These are phyloP conservation scores for Trichosanthes cucumerina DNA, from an alignment of 306 rosid genomes.

Conservation along the genomic window DNA sequence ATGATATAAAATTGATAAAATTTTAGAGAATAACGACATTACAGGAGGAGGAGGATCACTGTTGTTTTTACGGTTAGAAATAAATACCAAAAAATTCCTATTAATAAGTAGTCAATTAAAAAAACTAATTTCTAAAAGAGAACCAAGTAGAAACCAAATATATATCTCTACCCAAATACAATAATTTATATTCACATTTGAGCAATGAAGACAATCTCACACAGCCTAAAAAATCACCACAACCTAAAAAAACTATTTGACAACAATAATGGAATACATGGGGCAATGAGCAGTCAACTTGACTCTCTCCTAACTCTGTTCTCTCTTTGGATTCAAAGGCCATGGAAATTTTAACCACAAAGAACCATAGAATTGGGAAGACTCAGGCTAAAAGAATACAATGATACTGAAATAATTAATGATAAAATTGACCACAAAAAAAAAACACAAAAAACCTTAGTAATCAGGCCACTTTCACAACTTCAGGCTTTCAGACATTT, in stretches of 20 bases:
- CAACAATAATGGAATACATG: not conserved
- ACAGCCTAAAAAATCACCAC: not conserved
- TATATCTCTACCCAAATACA: not conserved
- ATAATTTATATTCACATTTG: constrained; percentile 1
- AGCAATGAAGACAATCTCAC: not conserved
- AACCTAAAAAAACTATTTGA: not conserved
- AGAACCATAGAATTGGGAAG: not conserved
- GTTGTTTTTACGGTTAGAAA: too few relatives aligned
- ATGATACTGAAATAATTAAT: not conserved
- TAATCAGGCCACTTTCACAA: not conserved
- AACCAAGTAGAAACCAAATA: not conserved
- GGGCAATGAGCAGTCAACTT: not conserved
- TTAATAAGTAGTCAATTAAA: too few relatives aligned
- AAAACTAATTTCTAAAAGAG: too few relatives aligned
- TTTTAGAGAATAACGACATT: too few relatives aligned
- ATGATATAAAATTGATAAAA: too few relatives aligned
- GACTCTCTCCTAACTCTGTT: not conserved
- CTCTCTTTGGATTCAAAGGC: not conserved
- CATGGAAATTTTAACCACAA: not conserved
- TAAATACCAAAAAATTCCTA: too few relatives aligned
- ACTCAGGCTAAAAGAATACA: not conserved
- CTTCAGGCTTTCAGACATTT: not conserved
- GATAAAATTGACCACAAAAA: not conserved
- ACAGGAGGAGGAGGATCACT: too few relatives aligned
- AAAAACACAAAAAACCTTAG: not conserved